Base-by-base conservation (phyloP, 768 basidiomycete species). In the Mycena floridula region DNA sequence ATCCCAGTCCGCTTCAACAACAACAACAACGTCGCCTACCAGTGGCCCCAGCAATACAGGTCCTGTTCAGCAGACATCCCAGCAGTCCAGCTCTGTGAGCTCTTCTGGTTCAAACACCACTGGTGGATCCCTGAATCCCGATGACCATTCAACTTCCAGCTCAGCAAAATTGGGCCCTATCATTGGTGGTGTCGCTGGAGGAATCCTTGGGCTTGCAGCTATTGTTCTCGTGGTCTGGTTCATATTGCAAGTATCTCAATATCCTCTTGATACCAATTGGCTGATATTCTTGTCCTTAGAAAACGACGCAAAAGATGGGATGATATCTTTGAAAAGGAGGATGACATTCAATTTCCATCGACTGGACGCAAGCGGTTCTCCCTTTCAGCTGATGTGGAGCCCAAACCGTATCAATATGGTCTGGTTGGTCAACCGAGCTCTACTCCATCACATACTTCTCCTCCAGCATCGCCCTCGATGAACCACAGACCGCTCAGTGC, bases 321-420 rank as follows among this genome's bases (percentile, higher is more conserved):
- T 47, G 74, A 74, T 48, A 69, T 76, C 35, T 74, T 75, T 52
- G 75, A 77, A 7, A 68, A 66, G 45, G 73, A 73, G 3, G 60
- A 66, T 25, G 61, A 63, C 6, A 55, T 56, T 6, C 50, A 54
- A 25, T 40, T 55, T 41, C 49, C 55, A 12, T n/a, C 56, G 13
- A 46, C 52, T 4, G 50, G 47, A 56, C 39, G 51, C 49, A 51
- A 53, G 46, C 54, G 63, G 37, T 54, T 65, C 43, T 62, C 59
- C 13, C 51, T 64, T 22, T 57, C 64, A 36, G 49, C 58, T 43
- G 48, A 39, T 23, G n/a, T n/a, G n/a, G 69, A 72, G 38, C 78
- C 76, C 4, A 72, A 64, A 55, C 79, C 81, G 20, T 84, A 84
- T 54, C 69, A 77, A 52, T 84, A 84, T 50, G 81, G 80, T 15